Evolutionary conservation across 1,284 basidiomycete species (phyloP).

Genomic region (Pseudomicrostroma phylloplanum): DNA sequence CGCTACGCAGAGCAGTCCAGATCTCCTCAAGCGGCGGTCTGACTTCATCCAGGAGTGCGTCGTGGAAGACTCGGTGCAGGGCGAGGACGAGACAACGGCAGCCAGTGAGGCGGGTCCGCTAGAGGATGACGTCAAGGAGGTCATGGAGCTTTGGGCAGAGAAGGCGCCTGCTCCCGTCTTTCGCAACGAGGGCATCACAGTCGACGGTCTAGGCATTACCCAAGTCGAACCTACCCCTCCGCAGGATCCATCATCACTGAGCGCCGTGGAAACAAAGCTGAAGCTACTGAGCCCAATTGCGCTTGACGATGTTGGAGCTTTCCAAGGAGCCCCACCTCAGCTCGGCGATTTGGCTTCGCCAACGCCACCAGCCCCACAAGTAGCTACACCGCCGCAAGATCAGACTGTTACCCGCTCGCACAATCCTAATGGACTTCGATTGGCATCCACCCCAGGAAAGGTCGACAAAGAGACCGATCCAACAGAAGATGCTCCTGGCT

Average conservation of each 20-base stretch:
- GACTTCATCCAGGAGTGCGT: conserved; percentile 2
- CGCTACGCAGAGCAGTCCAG: conserved; percentile 13
- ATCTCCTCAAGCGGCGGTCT: conserved; percentile 14
- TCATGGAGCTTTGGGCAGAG: conserved; percentile 18
- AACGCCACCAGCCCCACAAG: background rate
- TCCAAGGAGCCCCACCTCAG: conserved; percentile 20
- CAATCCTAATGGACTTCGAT: too few species aligned
- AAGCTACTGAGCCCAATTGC: conserved; percentile 34
- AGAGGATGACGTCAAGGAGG: conserved; percentile 21
- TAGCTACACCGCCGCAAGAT: too few species aligned
- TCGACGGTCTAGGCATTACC: too few species aligned
- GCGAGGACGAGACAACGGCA: conserved; percentile 12
- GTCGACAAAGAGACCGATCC: too few species aligned
- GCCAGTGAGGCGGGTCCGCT: conserved; percentile 6
- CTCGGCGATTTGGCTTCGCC: conserved; percentile 18
- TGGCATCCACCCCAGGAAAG: too few species aligned
- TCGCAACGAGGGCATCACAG: background rate
- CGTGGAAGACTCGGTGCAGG: conserved; percentile 14
- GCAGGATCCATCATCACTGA: background rate
- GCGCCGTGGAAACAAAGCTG: conserved; percentile 8
- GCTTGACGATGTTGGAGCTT: conserved; percentile 21
- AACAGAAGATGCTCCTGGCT: too few species aligned
- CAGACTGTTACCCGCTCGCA: too few species aligned
- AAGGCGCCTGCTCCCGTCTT: conserved; percentile 6
- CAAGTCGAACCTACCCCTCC: background rate